Evolutionary conservation across 2,329 filamentous ascomycete species (phyloP), one percentile per base, ranked within the genome.

Genomic region (Cadophora sp.): DNA sequence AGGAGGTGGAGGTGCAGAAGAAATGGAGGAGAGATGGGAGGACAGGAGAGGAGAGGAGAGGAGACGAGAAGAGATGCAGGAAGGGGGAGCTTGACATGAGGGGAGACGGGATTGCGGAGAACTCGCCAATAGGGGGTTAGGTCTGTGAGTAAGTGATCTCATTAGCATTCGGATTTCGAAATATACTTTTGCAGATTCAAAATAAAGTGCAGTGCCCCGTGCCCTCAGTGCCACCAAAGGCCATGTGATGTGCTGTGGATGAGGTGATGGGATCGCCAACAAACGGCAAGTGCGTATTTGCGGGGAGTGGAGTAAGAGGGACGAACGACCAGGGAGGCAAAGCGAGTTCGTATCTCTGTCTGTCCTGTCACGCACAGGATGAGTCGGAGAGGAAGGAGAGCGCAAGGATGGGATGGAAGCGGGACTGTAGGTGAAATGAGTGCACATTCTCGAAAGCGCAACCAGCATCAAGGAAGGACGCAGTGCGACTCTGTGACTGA

Each of bases 401-500:
- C n/a, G 55, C 29, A 37, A 22, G 55, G 29, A 58, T 40, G 19
- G 29, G 31, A 40, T 59, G 22, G 3, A 43, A 26, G 27, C 22
- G 34, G 56, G 43, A 26, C 8, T 26, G n/a, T 26, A 40, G 34
- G 34, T 43, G 55, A 12, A 24, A 58, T 16, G 14, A 37, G 31
- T 59, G 31, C 31, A 27, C 31, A 55, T 55, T 31, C 51, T 55
- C 51, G 51, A 55, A 29, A 26, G 9, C 48, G 14, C 22, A 14
- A 31, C 8, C 7, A 29, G 27, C 14, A 53, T 43, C 29, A 12
- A 5, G 2, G n/a, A 12, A 5, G 2, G n/a, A 37, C 34, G 34
- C 56, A 59, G 56, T 59, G 56, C 27, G 22, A 59, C 56, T 59
- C 14, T 40, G 56, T 59, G 56, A 40, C 31, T 40, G 56, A 59